Conservation (phyloP, 495 filamentous ascomycete genomes). For the Penicillium soppii region DNA sequence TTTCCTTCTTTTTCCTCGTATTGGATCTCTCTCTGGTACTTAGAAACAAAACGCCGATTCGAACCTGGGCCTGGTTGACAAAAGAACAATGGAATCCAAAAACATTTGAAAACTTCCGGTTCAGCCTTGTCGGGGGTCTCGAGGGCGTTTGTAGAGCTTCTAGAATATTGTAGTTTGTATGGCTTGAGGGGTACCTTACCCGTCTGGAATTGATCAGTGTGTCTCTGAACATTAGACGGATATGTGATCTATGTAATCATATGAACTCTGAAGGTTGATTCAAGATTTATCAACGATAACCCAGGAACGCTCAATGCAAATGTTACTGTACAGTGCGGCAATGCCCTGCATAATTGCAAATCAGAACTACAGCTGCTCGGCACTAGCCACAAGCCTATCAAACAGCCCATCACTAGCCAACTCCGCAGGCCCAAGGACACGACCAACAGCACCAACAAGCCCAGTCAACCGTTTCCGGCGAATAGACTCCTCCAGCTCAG, state of each 20-base stretch:
- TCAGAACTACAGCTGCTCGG: conserved; percentile 36
- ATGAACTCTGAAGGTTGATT: not conserved
- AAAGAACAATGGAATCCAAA: conserved; percentile 27
- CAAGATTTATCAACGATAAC: not conserved
- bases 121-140: conserved; percentile 18
- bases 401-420: conserved; percentile 25
- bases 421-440: conserved; percentile 31
- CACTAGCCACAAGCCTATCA: conserved; percentile 34
- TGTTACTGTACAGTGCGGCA: conserved; percentile 8
- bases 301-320: not conserved
- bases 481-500: conserved; percentile 74
- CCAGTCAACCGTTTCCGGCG: conserved; percentile 54
- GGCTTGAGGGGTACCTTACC: too few species aligned
- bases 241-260: too few species aligned
- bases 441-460: conserved; percentile 37
- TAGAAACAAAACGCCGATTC: conserved; percentile 17
- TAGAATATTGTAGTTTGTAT: conserved; percentile 1
- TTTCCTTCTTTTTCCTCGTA: conserved; percentile 7
- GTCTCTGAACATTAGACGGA: too few species aligned
- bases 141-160: conserved; percentile 10
- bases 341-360: not conserved
- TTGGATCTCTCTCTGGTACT: conserved; percentile 6
- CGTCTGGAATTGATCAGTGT: too few species aligned
- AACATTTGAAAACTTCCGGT: conserved; percentile 28
- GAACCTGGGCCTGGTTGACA: conserved; percentile 21